Evolutionary conservation across 1,139 yeast genomes (phyloP), one percentile per base, ranked within the genome.

Genomic region (Candida sanyaensis): DNA sequence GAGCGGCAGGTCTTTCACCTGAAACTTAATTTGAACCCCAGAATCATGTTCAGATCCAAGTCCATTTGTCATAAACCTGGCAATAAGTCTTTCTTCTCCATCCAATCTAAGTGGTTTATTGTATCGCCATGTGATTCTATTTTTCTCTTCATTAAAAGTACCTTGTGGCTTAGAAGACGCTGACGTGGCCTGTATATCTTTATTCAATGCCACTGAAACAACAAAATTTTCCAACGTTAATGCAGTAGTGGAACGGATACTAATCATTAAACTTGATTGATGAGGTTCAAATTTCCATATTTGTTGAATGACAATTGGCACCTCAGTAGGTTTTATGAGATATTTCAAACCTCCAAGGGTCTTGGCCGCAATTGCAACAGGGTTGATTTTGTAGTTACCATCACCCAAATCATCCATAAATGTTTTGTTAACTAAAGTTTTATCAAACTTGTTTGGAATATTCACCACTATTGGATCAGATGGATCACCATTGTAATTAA

Each of bases 91-190:
- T 56, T 83, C 84, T 57, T 84, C 89, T 7, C 54, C 58, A 29
- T 51, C 46, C 49, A 84, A 73, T 6, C 59, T 62, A 27, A 86
- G 58, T 3, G 86, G 82, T 32, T 72, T 69, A 31, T 68, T 66
- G 60, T 80, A 83, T 62, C 88, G 80, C 97, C 97, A 91, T 1
- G 93, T 86, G 49, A 92, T 85, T 66, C 97, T 81, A 58, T 83
- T 87, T 61, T 83, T 84, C 42, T 89, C 97, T 62, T 82, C 85
- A 66, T 86, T 89, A 73, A 90, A 90, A 1, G 95, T 81, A 44
- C 97, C 98, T 49, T 88, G 84, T 4, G 98, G 98, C 61, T 88
- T 88, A 10, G 96, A 87, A 51, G 91, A 83, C 1, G 97, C 97
- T 26, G 90, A 78, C 1, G 77, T 69, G 3, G 86, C 76, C 26